These are phyloP conservation scores for Paxillus involutus DNA, from an alignment of 768 basidiomycete genomes.

Conservation along the genomic window DNA sequence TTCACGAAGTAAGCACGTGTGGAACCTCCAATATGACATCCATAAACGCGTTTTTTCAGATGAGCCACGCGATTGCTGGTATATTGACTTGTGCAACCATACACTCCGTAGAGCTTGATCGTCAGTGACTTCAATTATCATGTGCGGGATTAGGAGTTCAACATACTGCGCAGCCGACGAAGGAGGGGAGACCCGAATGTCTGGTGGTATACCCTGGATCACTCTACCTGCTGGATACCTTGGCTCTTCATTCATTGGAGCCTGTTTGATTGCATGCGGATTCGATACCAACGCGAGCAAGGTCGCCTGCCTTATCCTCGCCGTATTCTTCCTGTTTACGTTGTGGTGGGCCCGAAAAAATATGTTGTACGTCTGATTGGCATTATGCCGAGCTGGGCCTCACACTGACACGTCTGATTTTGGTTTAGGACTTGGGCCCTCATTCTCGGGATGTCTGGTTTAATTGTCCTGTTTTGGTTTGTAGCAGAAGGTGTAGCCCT, in stretches of 20 bases:
- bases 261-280: slow-evolving; percentile 81
- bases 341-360: slow-evolving; percentile 86
- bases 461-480: slow-evolving; percentile 86
- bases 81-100: slow-evolving; percentile 85
- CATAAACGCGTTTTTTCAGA: slow-evolving; percentile 39
- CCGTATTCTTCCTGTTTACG: slow-evolving; percentile 83
- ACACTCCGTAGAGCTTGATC: slow-evolving; percentile 84
- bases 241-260: slow-evolving; percentile 85
- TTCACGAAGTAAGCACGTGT: slow-evolving; percentile 67
- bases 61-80: slow-evolving; percentile 84
- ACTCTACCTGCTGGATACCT: slow-evolving; percentile 87
- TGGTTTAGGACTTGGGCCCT: slow-evolving; percentile 68
- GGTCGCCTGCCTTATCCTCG: slow-evolving; percentile 75
- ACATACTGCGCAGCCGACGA: slow-evolving; percentile 62
- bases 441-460: slow-evolving; percentile 74
- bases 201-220: slow-evolving; percentile 78
- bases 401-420: neutral
- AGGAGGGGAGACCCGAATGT: slow-evolving; percentile 85
- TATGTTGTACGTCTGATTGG: slow-evolving; percentile 54
- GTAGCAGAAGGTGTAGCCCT: slow-evolving; percentile 72
- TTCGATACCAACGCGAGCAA: slow-evolving; percentile 91
- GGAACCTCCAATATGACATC: slow-evolving; percentile 4
- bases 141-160: slow-evolving; percentile 6
- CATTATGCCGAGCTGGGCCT: neutral
- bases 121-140: slow-evolving; percentile 42